phyloP scores from a whole-genome alignment of 352 stramenopile genomes.

The Phytophthora cajani region DNA sequence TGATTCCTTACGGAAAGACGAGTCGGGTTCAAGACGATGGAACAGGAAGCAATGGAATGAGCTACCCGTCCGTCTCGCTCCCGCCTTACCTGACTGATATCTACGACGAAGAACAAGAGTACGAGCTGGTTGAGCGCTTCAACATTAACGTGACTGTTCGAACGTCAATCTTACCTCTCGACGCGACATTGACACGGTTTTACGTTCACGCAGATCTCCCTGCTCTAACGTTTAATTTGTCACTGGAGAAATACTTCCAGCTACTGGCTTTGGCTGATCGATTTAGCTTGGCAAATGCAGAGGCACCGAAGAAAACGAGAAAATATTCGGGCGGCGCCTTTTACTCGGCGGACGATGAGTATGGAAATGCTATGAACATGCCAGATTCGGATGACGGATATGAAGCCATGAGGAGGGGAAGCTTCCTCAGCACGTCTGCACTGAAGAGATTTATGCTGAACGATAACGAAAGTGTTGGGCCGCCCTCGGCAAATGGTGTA shows the following conservation, averaged over 20 bases:
- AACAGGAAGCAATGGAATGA: conserved; percentile 27
- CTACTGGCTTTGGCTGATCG: conserved; percentile 63
- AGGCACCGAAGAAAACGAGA: conserved; percentile 30
- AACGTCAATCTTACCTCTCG: conserved; percentile 85
- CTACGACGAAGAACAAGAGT: conserved; percentile 65
- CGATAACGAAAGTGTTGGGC: conserved; percentile 34
- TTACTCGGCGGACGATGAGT: conserved; percentile 20
- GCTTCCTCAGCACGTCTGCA: conserved; percentile 57
- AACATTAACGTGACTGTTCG: conserved; percentile 88
- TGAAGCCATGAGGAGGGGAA: conserved; percentile 40
- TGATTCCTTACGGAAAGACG: conserved; percentile 78
- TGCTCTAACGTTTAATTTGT: conserved; percentile 86
- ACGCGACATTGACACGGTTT: conserved; percentile 82
- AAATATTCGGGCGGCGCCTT: conserved; percentile 31
- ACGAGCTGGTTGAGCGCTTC: conserved; percentile 85
- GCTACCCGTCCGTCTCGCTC: conserved; percentile 48
- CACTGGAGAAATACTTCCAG: conserved; percentile 85
- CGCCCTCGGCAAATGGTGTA: conserved; percentile 19
- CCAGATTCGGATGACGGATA: conserved; percentile 25
- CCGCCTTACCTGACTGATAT: conserved; percentile 49
- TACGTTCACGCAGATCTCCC: conserved; percentile 87
- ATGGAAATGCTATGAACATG: conserved; percentile 13
- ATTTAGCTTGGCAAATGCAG: conserved; percentile 53
- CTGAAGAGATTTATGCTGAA: conserved; percentile 62
- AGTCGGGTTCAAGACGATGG: conserved; percentile 32